Percentiles rank a stretch among this genome's conserved stretches.
Evolutionary conservation across 352 stramenopile species (phyloP).

Genomic region (Saprolegnia parasitica): DNA sequence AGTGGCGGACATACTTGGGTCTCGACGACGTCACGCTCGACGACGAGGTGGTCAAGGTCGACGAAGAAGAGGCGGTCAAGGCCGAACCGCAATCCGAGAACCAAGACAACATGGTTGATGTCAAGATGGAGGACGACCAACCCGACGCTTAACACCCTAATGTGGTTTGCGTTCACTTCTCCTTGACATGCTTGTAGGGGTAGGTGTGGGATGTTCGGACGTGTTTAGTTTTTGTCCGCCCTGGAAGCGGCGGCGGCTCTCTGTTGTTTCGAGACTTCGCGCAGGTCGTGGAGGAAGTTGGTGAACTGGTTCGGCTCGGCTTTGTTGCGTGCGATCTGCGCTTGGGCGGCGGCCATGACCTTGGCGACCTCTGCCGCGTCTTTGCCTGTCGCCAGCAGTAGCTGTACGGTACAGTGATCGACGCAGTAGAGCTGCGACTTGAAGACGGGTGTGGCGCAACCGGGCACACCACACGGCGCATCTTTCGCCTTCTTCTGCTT

Average conservation of each 20-base stretch:
- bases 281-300: background rate
- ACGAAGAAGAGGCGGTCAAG: background rate
- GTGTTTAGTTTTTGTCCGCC: background rate
- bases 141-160: background rate
- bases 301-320: background rate
- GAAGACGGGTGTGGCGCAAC: background rate
- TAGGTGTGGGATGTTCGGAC: background rate
- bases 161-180: background rate
- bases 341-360: background rate
- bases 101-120: background rate
- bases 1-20: slow-evolving; percentile 19
- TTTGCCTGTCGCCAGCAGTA: slow-evolving; percentile 10
- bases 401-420: slow-evolving; percentile 11
- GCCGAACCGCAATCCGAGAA: background rate
- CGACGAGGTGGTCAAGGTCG: background rate
- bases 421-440: background rate
- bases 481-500: slow-evolving; percentile 8
- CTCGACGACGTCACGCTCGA: background rate
- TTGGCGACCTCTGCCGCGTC: slow-evolving; percentile 8
- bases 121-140: slow-evolving; percentile 1
- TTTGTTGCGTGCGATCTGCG: background rate
- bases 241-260: background rate
- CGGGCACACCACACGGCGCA: background rate
- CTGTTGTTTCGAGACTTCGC: background rate
- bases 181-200: too few species aligned